phyloP scores from a whole-genome alignment of 495 filamentous ascomycete genomes.

The Chlorociboria aeruginascens region DNA sequence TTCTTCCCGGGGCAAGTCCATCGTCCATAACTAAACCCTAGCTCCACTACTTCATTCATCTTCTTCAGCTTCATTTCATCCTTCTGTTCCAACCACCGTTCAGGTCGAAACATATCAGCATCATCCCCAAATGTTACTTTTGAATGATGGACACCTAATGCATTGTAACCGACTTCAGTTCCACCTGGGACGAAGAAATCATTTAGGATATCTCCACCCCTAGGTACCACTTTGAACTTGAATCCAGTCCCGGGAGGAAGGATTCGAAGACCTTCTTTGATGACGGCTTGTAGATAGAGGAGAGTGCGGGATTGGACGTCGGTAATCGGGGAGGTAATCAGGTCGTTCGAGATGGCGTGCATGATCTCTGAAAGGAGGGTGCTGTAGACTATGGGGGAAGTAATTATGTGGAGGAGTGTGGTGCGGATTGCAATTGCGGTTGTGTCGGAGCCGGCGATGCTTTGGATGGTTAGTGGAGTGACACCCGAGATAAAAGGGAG shows the following conservation, averaged over 20 bases:
- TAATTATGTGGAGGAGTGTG: slow-evolving; percentile 41
- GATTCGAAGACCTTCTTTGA: slow-evolving; percentile 39
- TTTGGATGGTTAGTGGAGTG: neutral
- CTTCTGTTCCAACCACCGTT: slow-evolving; percentile 35
- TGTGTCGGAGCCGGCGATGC: slow-evolving; percentile 50
- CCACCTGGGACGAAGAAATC: slow-evolving; percentile 44
- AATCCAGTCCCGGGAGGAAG: slow-evolving; percentile 25
- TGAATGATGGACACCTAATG: slow-evolving; percentile 20
- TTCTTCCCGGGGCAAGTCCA: slow-evolving; percentile 31
- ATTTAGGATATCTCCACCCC: slow-evolving; percentile 39
- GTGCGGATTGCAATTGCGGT: slow-evolving; percentile 47
- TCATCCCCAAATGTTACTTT: slow-evolving; percentile 32
- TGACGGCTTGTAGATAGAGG: slow-evolving; percentile 39
- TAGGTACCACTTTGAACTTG: slow-evolving; percentile 32
- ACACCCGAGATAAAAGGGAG: neutral
- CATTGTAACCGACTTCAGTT: slow-evolving; percentile 34
- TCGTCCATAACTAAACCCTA: slow-evolving; percentile 28
- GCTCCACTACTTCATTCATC: slow-evolving; percentile 21
- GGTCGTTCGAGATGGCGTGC: slow-evolving; percentile 6
- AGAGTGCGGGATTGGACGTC: slow-evolving; percentile 30
- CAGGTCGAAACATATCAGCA: slow-evolving; percentile 34
- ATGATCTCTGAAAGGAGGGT: slow-evolving; percentile 47
- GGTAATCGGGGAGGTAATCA: slow-evolving; percentile 23
- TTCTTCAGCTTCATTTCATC: slow-evolving; percentile 21
- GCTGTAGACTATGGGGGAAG: slow-evolving; percentile 30